Conservation (phyloP, 441 rosid species). For the Viola pubescens region DNA sequence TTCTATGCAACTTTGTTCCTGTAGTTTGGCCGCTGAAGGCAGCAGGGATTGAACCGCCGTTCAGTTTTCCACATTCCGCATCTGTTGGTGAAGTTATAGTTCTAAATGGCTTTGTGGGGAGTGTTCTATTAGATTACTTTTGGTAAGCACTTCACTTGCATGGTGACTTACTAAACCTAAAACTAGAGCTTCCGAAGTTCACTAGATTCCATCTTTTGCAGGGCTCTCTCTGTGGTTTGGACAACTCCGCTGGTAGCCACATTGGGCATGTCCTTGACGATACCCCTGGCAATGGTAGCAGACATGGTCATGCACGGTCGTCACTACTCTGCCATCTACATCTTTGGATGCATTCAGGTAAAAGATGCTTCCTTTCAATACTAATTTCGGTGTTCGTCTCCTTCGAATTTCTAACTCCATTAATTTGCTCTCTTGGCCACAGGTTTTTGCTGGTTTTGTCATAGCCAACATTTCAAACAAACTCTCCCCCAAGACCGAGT, state of each 20-base stretch:
- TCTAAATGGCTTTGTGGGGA: constrained; percentile 43
- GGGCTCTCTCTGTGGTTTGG: constrained; percentile 90
- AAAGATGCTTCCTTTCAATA: neutral
- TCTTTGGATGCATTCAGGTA: constrained; percentile 73
- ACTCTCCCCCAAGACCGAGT: constrained; percentile 19
- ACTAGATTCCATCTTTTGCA: constrained; percentile 18
- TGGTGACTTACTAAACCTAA: neutral
- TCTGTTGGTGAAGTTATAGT: constrained; percentile 34
- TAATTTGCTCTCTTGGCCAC: constrained; percentile 15
- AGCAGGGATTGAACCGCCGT: constrained; percentile 44
- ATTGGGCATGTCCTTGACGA: constrained; percentile 74
- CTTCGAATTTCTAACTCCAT: neutral
- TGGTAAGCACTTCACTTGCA: constrained; percentile 29
- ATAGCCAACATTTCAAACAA: constrained; percentile 41
- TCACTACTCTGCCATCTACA: constrained; percentile 57
- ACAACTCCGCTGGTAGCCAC: constrained; percentile 80
- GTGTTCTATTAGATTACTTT: constrained; percentile 52
- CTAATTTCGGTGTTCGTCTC: too few relatives aligned
- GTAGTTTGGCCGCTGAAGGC: constrained; percentile 56
- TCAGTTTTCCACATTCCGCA: constrained; percentile 39
- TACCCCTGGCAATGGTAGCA: constrained; percentile 80
- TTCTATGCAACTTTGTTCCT: constrained; percentile 1
- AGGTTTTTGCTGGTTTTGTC: constrained; percentile 56
- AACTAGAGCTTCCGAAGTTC: too few relatives aligned
- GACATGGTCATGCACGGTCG: constrained; percentile 71